phyloP scores from a whole-genome alignment of 257 asterid genomes.

The Plectranthus barbatus region DNA sequence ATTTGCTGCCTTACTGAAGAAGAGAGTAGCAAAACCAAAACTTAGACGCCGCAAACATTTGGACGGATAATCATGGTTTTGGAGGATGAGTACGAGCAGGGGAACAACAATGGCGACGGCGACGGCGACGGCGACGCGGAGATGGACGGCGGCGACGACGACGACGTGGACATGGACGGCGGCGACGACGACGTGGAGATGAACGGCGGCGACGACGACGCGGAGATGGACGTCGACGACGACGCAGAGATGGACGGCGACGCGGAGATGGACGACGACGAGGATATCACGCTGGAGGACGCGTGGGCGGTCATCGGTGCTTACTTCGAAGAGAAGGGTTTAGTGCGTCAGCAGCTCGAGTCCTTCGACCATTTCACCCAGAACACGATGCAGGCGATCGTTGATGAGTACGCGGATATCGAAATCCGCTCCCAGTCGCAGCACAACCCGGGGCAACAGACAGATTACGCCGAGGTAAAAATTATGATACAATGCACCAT shows the following conservation, averaged over 20 bases:
- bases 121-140: too few species aligned
- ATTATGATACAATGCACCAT: too few species aligned
- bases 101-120: constrained; percentile 44
- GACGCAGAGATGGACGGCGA: too few species aligned
- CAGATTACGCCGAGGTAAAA: constrained; percentile 96
- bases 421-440: constrained; percentile 97
- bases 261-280: constrained; percentile 31
- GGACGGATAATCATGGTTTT: constrained; percentile 32
- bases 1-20: too few species aligned
- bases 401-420: constrained; percentile 83
- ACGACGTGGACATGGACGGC: too few species aligned
- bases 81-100: constrained; percentile 49
- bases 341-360: constrained; percentile 92
- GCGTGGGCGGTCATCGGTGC: constrained; percentile 99
- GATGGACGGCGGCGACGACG: too few species aligned
- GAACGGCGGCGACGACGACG: too few species aligned
- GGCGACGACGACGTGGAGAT: too few species aligned
- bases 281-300: constrained; percentile 91
- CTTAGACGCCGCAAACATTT: too few species aligned
- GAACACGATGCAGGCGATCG: constrained; percentile 97
- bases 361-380: constrained; percentile 94
- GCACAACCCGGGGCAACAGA: constrained; percentile 87
- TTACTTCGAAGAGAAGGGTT: constrained; percentile 89
- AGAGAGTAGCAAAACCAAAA: too few species aligned
- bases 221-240: too few species aligned